Base-by-base conservation (phyloP, 352 stramenopile species). In the Pythium biforme region DNA sequence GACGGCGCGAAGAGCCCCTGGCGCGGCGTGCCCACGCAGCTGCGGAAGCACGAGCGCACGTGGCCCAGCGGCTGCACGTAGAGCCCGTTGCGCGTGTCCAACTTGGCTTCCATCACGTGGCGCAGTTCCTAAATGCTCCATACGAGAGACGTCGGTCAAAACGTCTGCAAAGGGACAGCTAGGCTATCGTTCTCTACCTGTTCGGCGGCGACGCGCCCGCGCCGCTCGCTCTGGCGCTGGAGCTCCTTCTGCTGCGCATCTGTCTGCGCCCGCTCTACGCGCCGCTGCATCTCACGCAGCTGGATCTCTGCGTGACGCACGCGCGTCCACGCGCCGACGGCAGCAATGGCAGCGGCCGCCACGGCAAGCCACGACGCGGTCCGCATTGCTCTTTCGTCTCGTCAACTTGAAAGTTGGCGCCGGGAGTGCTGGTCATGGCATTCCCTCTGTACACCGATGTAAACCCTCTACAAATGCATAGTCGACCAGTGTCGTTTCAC, bases 31-130 rank as follows among this genome's bases (percentile, higher is more conserved):
- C 88, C 83, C 41, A 88, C 71, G 56, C 76, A 93, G 40, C 68
- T 75, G 55, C 74, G 74, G 63, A 95, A 96, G 70, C 88, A 96
- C 23, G 88, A 96, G 1, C 72, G 66, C 11, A 94, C 74, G 8
- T 65, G 63, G 7, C 80, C 88, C n/a, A 96, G 82, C 31, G 86
- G 66, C 55, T 96, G 83, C 57, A 94, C 81, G 51, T 81, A 90
- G 50, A 82, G 81, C 20, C 83, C 86, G 53, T 89, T 81, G 55
- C 72, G 84, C 17, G 79, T 91, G 53, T 95, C 76, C 22, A 92
- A 57, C 62, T 94, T 89, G 50, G 88, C 74, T 7, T 90, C 72
- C 78, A 91, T 85, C 49, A 92, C 72, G 37, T 70, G 72, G 11
- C 86, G 73, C 53, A 92, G 55, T 40, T 94, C 82, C 81, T 92